Base-by-base conservation (phyloP, 2,329 filamentous ascomycete genomes). In the Dactylellina drechsleri region DNA sequence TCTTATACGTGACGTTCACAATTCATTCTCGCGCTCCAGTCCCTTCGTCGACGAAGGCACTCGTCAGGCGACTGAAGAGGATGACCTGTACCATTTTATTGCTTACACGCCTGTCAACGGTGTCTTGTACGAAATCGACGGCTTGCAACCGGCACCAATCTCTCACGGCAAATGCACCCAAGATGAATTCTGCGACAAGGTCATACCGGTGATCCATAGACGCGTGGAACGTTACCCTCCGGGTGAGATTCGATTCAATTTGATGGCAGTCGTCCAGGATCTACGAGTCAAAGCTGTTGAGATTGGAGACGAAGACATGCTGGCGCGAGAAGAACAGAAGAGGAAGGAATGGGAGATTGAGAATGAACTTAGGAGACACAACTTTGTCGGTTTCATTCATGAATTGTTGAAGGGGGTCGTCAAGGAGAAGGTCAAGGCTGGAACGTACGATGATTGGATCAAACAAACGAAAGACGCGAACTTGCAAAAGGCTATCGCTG, bases 11-110 rank as follows among this genome's bases (percentile, higher is more conserved):
- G 87, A 88, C 80, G 91, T 92, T 66, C 93, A 97, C 85, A 97
- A 97, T 82, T 91, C 91, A 76, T 97, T 97, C 82, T 92, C 93
- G 50, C 87, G 90, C 76, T 91, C 91, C 75, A 96, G 90, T 72
- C 95, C 95, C 1, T 99, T 99, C 81, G 89, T 92, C 64, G 93
- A 97, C 82, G 95, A 99, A 86, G 87, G 90, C 10, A 85, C 88
- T 10, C 76, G 78, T 18, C 87, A 87, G 13, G 87, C 86, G 62
- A 88, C 88, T n/a, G 89, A 89, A 76, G 86, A 92, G 66, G 93
- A 96, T 80, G 95, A 98, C 80, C 92, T 94, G 28, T 99, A 96
- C 84, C 95, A 99, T 84, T 99, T 99, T 83, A 93, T 99, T 80
- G 95, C 93, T 36, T 99, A 99, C 83, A 93, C 92, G 7, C 87